phyloP scores from a whole-genome alignment of 2,329 filamentous ascomycete genomes.

The Colletotrichum sp. region DNA sequence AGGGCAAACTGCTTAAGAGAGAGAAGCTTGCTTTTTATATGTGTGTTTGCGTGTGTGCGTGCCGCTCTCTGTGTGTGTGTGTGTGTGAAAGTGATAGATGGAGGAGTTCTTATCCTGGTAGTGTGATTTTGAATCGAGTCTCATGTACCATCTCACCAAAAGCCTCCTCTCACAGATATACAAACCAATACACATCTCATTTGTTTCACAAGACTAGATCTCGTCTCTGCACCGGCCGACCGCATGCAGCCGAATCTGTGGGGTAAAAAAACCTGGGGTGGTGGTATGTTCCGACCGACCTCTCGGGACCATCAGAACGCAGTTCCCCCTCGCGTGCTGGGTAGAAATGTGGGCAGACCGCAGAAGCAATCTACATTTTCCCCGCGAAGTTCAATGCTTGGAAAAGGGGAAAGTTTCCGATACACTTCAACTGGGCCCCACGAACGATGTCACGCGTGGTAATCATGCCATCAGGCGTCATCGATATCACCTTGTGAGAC shows the following conservation, averaged over 20 bases:
- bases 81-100: conserved; percentile 19
- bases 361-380: neutral
- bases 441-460: neutral
- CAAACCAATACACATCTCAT: neutral
- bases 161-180: neutral
- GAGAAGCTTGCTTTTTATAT: conserved; percentile 1
- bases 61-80: neutral
- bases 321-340: neutral
- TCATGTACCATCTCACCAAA: conserved; percentile 12
- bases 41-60: neutral
- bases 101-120: conserved; percentile 11
- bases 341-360: neutral
- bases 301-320: neutral
- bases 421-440: neutral
- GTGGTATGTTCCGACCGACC: neutral
- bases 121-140: conserved; percentile 17
- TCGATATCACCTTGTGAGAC: neutral
- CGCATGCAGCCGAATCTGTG: neutral
- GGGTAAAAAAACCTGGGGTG: neutral
- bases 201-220: neutral
- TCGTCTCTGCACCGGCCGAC: neutral
- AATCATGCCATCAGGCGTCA: neutral
- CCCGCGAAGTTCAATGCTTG: neutral
- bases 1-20: conserved; percentile 3
- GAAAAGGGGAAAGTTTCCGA: neutral